Base-by-base conservation (phyloP, 2,329 filamentous ascomycete species). In the Thielaviopsis ethacetica region DNA sequence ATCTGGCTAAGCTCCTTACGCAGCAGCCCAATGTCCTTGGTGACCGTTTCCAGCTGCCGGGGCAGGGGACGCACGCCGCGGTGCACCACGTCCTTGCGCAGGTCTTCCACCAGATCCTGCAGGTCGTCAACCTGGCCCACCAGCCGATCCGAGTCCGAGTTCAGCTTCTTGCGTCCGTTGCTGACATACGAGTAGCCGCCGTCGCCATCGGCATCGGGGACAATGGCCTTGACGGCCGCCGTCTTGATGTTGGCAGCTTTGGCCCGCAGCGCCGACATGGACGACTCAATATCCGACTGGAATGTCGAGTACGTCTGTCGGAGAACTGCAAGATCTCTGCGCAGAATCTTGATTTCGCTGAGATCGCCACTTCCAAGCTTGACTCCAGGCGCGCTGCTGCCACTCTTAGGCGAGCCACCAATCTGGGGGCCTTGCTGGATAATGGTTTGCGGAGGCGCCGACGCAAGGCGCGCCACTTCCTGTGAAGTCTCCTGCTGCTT, bases 51-150 rank as follows among this genome's bases (percentile, higher is more conserved):
- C 53, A 98, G 82, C 73, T 96, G 91, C 62, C 91, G 82, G 5
- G 91, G 91, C 41, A 94, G 75, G 9, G 93, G 93, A 41, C 93
- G 85, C 53, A 98, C 93, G 60, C 93, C 93, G 61, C 93, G 88
- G 61, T 84, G 79, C 53, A 98, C 93, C 53, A 98, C 93, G 67
- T 98, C 93, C 73, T 98, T 97, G 62, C 93, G 89, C 51, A 98
- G 79, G 68, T 98, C 93, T 71, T 98, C 93, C 21, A 98, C 88
- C 58, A 93, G 77, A 70, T 98, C 93, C 72, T 97, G 93, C n/a
- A 98, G 79, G 67, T 97, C 91, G 68, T 98, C 93, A 12, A 98
- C 93, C 67, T 89, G 86, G 65, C 83, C 85, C 64, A 98, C 91
- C 59, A 98, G 83, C 63, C 84, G 85, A 70, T 97, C 91, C 0